Conservation (phyloP, 306 rosid genomes). For the Gynostemma pentaphyllum region DNA sequence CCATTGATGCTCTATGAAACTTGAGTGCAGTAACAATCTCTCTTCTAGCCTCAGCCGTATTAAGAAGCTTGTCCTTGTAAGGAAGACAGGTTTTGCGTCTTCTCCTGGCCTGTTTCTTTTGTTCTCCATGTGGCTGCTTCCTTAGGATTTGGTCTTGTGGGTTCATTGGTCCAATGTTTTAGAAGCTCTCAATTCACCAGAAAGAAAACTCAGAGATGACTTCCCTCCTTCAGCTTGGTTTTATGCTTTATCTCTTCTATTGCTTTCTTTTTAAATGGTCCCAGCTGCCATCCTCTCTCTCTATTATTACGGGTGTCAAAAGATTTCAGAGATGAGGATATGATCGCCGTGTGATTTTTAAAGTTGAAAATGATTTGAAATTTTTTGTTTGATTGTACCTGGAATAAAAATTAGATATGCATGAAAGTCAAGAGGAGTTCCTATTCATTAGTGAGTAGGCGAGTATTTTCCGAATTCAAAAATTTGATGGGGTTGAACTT, state of each 20-base stretch:
- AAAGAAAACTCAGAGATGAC: constrained; percentile 50
- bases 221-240: constrained; percentile 26
- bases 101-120: constrained; percentile 70
- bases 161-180: constrained; percentile 32
- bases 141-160: constrained; percentile 10
- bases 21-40: constrained; percentile 87
- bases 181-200: constrained; percentile 34
- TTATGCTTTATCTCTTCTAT: background rate
- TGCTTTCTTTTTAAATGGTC: background rate
- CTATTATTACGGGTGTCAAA: constrained; percentile 16
- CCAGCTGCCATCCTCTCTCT: background rate
- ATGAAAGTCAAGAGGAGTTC: no score
- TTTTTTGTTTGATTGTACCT: no score
- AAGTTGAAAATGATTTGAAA: no score
- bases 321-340: constrained; percentile 21
- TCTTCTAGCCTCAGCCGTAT: constrained; percentile 92
- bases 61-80: constrained; percentile 63
- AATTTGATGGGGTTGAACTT: no score
- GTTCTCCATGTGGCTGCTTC: constrained; percentile 21
- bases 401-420: no score
- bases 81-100: constrained; percentile 65
- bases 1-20: constrained; percentile 80
- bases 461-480: no score
- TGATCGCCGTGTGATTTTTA: no score
- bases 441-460: no score